Evolutionary conservation across 1,284 basidiomycete species (phyloP).

Genomic region (Termitomyces sp.): DNA sequence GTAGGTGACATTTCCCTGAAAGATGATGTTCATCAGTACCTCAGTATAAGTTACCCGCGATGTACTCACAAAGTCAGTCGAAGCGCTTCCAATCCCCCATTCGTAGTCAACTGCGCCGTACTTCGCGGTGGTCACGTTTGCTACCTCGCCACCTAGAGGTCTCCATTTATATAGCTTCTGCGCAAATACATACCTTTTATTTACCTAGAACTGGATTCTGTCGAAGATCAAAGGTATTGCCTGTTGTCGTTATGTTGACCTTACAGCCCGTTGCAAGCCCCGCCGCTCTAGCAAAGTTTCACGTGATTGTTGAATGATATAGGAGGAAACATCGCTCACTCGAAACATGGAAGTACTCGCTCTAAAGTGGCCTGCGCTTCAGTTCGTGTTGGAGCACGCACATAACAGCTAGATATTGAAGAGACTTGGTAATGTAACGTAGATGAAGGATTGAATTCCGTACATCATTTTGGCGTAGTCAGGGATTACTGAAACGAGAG

Average conservation of each 20-base stretch:
- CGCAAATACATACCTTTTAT: slow-evolving; percentile 2
- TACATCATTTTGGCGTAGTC: slow-evolving; percentile 66
- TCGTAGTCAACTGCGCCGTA: slow-evolving; percentile 51
- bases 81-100: slow-evolving; percentile 55
- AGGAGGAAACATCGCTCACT: slow-evolving; percentile 40
- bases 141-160: slow-evolving; percentile 48
- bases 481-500: slow-evolving; percentile 58
- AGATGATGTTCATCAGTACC: neutral
- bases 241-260: slow-evolving; percentile 39
- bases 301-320: neutral
- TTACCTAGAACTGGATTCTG: slow-evolving; percentile 59
- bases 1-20: slow-evolving; percentile 59
- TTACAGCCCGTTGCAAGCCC: slow-evolving; percentile 67
- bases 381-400: slow-evolving; percentile 64
- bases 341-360: slow-evolving; percentile 66
- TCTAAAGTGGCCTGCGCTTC: slow-evolving; percentile 53
- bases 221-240: slow-evolving; percentile 51
- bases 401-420: slow-evolving; percentile 44
- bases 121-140: slow-evolving; percentile 43
- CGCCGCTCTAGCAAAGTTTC: slow-evolving; percentile 46
- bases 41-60: neutral
- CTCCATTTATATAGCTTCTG: neutral
- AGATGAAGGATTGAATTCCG: slow-evolving; percentile 10
- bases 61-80: slow-evolving; percentile 65
- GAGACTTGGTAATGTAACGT: neutral